phyloP scores from a whole-genome alignment of 306 rosid species.

The Cucurbita maxima region DNA sequence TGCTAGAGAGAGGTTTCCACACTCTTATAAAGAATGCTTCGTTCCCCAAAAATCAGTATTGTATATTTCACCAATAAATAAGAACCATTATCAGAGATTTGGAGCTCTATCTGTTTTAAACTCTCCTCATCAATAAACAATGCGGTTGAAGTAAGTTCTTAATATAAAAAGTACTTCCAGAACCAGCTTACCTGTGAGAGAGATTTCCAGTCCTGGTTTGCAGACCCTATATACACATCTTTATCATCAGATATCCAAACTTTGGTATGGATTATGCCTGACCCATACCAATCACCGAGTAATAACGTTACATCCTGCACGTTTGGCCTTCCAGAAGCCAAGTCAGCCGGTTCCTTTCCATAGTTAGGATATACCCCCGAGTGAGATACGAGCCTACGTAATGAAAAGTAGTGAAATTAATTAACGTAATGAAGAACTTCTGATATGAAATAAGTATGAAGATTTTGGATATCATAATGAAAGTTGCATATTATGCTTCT shows the following conservation, averaged over 20 bases:
- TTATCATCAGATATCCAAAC: constrained; percentile 79
- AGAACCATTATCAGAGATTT: neutral
- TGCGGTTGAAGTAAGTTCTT: neutral
- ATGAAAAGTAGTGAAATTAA: neutral
- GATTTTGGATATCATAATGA: too few relatives aligned
- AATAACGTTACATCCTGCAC: constrained; percentile 69
- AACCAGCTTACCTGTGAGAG: constrained; percentile 55
- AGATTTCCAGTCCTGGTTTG: constrained; percentile 95
- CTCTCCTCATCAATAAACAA: neutral
- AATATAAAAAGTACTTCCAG: neutral
- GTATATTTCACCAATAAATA: neutral
- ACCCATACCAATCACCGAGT: constrained; percentile 64
- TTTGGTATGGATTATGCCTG: constrained; percentile 87
- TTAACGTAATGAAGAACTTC: neutral
- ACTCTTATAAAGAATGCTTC: too few relatives aligned
- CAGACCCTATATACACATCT: constrained; percentile 78
- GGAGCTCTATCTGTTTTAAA: neutral
- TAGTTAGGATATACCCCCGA: constrained; percentile 73
- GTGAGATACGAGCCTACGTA: constrained; percentile 64
- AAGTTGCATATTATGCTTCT: too few relatives aligned
- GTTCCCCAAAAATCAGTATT: neutral
- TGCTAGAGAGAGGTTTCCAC: too few relatives aligned
- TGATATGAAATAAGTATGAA: too few relatives aligned
- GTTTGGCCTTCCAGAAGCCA: constrained; percentile 75
- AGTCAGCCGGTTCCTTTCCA: constrained; percentile 50